A percentile compares a stretch with the other conserved stretches of the same genome.
Conservation (phyloP, 768 basidiomycete genomes). For the Mycena pura region DNA sequence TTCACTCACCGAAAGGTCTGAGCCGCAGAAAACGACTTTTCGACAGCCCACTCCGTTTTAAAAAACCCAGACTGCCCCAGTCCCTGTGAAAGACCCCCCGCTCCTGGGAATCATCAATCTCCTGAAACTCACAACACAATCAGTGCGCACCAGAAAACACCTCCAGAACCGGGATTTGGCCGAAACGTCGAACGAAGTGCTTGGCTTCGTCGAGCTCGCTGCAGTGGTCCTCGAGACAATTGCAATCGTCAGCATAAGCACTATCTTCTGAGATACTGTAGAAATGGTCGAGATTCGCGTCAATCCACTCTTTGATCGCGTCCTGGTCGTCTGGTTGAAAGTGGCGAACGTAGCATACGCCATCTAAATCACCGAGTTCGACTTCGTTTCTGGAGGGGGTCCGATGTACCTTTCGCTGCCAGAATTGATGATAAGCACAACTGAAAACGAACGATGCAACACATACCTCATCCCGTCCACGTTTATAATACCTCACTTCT, state of each 20-base stretch:
- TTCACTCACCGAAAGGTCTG: constrained; percentile 62
- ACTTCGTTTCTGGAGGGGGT: constrained; percentile 38
- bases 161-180: constrained; percentile 65
- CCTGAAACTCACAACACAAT: neutral
- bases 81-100: constrained; percentile 77
- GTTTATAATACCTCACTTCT: constrained; percentile 50
- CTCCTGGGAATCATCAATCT: constrained; percentile 50
- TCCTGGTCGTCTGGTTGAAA: constrained; percentile 20
- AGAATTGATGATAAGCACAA: neutral
- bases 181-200: constrained; percentile 42
- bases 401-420: constrained; percentile 51
- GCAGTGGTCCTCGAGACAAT: constrained; percentile 46
- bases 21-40: constrained; percentile 68
- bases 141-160: constrained; percentile 65
- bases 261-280: constrained; percentile 52
- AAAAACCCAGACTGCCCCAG: constrained; percentile 67
- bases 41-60: constrained; percentile 72
- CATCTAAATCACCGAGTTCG: constrained; percentile 53
- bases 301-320: constrained; percentile 55
- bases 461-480: constrained; percentile 35
- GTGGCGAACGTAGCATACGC: constrained; percentile 58
- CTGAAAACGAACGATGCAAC: neutral
- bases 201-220: constrained; percentile 35
- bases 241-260: constrained; percentile 48
- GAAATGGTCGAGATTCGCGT: constrained; percentile 61